Conservation (phyloP, 371 early-diverging fungal species). For the Paramicrosporidium saccamoebae region DNA sequence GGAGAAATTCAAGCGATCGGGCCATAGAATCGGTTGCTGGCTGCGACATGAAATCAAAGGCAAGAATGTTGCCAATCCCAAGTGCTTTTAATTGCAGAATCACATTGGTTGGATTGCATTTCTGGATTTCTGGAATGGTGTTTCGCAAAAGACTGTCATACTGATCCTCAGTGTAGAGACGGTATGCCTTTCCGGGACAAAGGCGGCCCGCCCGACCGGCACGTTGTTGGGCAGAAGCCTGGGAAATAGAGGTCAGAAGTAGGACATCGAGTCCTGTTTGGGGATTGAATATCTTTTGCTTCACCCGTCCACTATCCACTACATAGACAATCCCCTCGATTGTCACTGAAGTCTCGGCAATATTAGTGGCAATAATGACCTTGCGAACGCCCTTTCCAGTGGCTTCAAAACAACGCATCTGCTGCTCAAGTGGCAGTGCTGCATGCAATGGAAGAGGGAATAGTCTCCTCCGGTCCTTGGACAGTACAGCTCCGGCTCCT, state of each 20-base stretch:
- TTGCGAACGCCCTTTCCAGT: constrained; percentile 68
- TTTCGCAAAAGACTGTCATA: constrained; percentile 88
- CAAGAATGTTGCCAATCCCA: constrained; percentile 75
- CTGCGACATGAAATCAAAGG: constrained; percentile 88
- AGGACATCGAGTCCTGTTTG: constrained; percentile 79
- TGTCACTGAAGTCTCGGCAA: constrained; percentile 96
- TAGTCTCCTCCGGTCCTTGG: constrained; percentile 2
- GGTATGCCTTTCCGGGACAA: constrained; percentile 78
- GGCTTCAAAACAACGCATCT: constrained; percentile 72
- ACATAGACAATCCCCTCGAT: constrained; percentile 95
- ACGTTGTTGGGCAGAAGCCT: constrained; percentile 82
- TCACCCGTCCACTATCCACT: constrained; percentile 88
- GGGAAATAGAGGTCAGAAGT: constrained; percentile 70
- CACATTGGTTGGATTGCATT: constrained; percentile 62
- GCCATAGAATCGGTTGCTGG: constrained; percentile 71
- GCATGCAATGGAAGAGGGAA: constrained; percentile 56
- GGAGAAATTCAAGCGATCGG: constrained; percentile 68
- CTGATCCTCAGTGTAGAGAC: constrained; percentile 81
- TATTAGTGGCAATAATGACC: constrained; percentile 91
- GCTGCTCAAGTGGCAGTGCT: constrained; percentile 71
- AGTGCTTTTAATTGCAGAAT: constrained; percentile 78
- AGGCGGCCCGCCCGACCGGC: constrained; percentile 96
- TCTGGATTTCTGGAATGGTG: constrained; percentile 88
- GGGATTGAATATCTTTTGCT: constrained; percentile 80
- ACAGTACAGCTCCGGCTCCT: constrained; percentile 14